Evolutionary conservation across 202 grass and related monocot genomes (phyloP), one percentile per base, ranked within the genome.

Genomic region (Tripidium arundinaceum): DNA sequence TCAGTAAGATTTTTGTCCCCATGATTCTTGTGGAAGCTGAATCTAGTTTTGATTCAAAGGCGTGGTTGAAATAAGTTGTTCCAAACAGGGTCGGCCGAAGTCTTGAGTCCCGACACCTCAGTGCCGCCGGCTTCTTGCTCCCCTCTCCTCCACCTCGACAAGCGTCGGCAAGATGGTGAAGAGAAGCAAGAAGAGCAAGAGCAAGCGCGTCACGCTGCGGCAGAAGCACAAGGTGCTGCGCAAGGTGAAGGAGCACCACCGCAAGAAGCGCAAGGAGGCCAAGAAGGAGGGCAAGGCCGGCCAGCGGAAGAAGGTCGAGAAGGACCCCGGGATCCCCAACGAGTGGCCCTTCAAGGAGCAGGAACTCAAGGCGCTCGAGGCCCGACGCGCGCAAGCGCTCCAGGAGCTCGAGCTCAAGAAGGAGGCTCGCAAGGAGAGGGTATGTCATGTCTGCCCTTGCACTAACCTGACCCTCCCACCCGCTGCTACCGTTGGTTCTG

Each of bases 201-300:
- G 96, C 81, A 99, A 99, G 88, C 92, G 96, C n/a, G 63, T 99
- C 0, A 70, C 92, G 69, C 78, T 96, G 26, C 76, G 65, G 21
- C 84, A 93, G 78, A 99, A 99, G 75, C 85, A 99, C 85, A 99
- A 96, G 87, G 89, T 99, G 74, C 69, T 93, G n/a, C 88, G 82
- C 82, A 99, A 93, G 86, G 96, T 99, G 67, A 93, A 96, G 74
- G 92, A 96, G 81, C 96, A 99, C 87, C 96, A 99, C 70, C 91
- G 83, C 74, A 99, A 99, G 88, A 96, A 99, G 86, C 90, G 92
- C n/a, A 95, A 98, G 84, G 95, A 98, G 84, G 95, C 96, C 31
- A 95, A 79, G 89, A 99, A 96, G 84, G 88, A 91, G 18, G 87
- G 85, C 33, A 54, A 50, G 61, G 63, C 63, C 1, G 78, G 52